Percentiles rank a stretch among this genome's conserved stretches.
phyloP scores from a whole-genome alignment of 139 green algal species.

The Tetraselmis chui region DNA sequence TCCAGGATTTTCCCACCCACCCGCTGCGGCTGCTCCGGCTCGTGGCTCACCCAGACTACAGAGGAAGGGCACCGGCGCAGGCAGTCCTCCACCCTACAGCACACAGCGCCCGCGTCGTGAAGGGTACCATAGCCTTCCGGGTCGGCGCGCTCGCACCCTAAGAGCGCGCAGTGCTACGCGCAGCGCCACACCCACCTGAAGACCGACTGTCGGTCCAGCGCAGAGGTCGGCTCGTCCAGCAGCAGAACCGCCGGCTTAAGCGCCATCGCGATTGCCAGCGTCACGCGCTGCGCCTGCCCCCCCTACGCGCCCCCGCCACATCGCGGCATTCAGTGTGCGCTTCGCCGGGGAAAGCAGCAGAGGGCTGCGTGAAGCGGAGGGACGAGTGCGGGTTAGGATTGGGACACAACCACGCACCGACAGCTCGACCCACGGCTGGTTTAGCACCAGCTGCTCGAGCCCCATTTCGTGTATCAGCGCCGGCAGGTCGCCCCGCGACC shows the following conservation, averaged over 20 bases:
- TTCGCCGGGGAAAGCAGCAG: too few relatives aligned
- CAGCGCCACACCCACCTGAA: background rate
- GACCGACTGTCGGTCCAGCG: conserved; percentile 54
- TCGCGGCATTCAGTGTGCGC: too few relatives aligned
- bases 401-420: too few relatives aligned
- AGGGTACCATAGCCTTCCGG: background rate
- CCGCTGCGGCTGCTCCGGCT: conserved; percentile 52
- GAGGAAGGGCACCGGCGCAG: conserved; percentile 45
- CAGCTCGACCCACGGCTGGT: conserved; percentile 67
- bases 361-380: too few relatives aligned
- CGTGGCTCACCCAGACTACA: conserved; percentile 77
- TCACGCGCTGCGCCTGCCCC: conserved; percentile 72
- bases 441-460: conserved; percentile 60
- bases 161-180: too few relatives aligned
- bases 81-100: conserved; percentile 49
- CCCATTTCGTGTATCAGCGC: conserved; percentile 57
- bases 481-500: conserved; percentile 56
- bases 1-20: conserved; percentile 65
- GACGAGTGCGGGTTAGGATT: too few relatives aligned
- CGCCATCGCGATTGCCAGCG: conserved; percentile 63
- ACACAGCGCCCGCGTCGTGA: too few relatives aligned
- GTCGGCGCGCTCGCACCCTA: too few relatives aligned
- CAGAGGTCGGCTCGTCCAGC: conserved; percentile 76
- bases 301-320: conserved; percentile 28
- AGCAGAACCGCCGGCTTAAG: conserved; percentile 70